A percentile compares a stretch with the other conserved stretches of the same genome.
Conservation (phyloP, 2,329 filamentous ascomycete genomes). For the Neonectria coccinea region DNA sequence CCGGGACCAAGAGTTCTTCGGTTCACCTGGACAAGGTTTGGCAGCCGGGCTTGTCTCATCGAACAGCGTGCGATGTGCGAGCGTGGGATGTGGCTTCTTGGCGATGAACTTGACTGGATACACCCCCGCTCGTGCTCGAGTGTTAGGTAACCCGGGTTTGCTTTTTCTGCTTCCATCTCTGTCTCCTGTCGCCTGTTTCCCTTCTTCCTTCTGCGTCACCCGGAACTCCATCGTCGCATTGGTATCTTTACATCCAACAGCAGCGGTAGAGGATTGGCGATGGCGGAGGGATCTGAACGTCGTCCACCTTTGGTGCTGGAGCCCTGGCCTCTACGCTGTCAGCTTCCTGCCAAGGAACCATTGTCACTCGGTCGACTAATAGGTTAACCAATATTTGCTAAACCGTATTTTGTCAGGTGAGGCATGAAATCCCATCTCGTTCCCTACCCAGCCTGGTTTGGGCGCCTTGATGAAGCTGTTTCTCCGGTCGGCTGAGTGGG, state of each 20-base stretch:
- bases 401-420: slow-evolving; percentile 11
- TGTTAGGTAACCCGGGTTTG: background rate
- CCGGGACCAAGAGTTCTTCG: slow-evolving; percentile 11
- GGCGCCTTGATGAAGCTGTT: background rate
- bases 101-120: background rate
- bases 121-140: background rate
- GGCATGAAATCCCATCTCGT: slow-evolving; percentile 9
- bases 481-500: slow-evolving; percentile 11
- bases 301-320: background rate
- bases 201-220: background rate
- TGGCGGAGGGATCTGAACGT: slow-evolving; percentile 10
- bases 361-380: slow-evolving; percentile 15
- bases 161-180: background rate
- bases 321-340: slow-evolving; percentile 15
- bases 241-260: background rate
- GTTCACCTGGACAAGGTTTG: slow-evolving; percentile 6
- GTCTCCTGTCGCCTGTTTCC: background rate
- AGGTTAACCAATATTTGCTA: slow-evolving; percentile 18
- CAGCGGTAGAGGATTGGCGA: background rate
- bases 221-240: background rate
- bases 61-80: background rate
- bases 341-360: slow-evolving; percentile 13
- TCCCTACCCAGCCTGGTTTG: slow-evolving; percentile 8
- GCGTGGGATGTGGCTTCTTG: background rate
- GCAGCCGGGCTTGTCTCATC: background rate